Percentiles rank a stretch among this genome's conserved stretches.
Conservation (phyloP, 1,284 basidiomycete genomes). For the Microbotryomycetes sp. region DNA sequence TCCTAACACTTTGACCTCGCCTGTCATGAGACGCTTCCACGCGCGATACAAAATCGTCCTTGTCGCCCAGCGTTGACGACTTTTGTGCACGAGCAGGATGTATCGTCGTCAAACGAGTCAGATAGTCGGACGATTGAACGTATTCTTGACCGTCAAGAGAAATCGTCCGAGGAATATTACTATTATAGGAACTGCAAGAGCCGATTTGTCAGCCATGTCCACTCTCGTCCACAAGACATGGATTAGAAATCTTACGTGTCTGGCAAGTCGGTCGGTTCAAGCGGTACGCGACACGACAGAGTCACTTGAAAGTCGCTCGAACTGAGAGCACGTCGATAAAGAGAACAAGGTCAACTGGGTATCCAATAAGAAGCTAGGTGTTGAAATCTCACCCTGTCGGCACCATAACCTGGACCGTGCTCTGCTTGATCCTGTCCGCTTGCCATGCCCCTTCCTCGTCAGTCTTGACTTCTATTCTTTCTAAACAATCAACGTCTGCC, state of each 20-base stretch:
- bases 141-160: background rate
- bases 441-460: background rate
- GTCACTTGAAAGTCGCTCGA: background rate
- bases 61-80: no score
- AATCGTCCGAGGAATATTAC: background rate
- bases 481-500: background rate
- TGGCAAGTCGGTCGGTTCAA: background rate
- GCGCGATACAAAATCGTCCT: no score
- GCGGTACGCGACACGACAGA: background rate
- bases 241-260: background rate
- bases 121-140: background rate
- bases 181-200: background rate
- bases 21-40: no score
- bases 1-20: background rate
- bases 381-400: constrained; percentile 8
- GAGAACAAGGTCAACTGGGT: no score
- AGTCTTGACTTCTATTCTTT: constrained; percentile 5
- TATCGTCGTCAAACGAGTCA: background rate
- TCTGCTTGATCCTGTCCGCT: constrained; percentile 1
- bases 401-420: constrained; percentile 10
- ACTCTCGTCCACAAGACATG: no score
- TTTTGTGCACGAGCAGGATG: background rate
- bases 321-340: no score
- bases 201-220: background rate
- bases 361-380: no score